Evolutionary conservation across 2,329 filamentous ascomycete genomes (phyloP).

Genomic region (Trichoderma asperellum): DNA sequence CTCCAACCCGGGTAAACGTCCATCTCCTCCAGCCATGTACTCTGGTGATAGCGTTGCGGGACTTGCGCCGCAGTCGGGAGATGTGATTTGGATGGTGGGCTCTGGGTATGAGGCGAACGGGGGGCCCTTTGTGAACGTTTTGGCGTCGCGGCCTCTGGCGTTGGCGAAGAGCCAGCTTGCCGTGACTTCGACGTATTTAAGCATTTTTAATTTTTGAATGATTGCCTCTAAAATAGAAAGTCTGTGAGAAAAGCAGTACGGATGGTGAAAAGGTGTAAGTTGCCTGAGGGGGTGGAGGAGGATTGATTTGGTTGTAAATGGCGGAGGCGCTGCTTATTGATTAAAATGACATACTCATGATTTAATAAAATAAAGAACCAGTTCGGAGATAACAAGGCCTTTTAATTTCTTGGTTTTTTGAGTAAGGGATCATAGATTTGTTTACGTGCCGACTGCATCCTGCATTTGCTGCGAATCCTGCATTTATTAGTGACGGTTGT

Average conservation of each 20-base stretch:
- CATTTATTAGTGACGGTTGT: not conserved
- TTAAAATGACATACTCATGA: not conserved
- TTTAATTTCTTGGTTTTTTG: not conserved
- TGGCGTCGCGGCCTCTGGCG: slow-evolving; percentile 44
- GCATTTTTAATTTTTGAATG: slow-evolving; percentile 29
- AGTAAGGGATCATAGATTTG: not conserved
- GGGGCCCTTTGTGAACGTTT: slow-evolving; percentile 43
- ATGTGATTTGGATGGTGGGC: slow-evolving; percentile 46
- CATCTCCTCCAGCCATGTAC: slow-evolving; percentile 46
- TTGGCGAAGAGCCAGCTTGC: slow-evolving; percentile 48
- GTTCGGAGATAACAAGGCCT: not conserved
- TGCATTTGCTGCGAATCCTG: slow-evolving; percentile 10
- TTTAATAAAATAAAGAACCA: not conserved
- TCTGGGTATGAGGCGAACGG: slow-evolving; percentile 42
- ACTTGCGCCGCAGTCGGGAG: slow-evolving; percentile 47
- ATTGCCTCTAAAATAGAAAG: not conserved
- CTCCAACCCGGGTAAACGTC: slow-evolving; percentile 46
- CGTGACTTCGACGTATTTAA: slow-evolving; percentile 41
- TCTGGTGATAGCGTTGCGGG: slow-evolving; percentile 42
- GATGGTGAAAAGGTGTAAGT: not conserved
- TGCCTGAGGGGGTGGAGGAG: not conserved
- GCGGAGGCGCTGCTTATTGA: not conserved
- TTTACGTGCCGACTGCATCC: not conserved
- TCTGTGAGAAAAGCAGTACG: not conserved
- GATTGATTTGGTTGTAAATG: not conserved